Conservation (phyloP, 495 filamentous ascomycete species). For the Bacidia rubella region DNA sequence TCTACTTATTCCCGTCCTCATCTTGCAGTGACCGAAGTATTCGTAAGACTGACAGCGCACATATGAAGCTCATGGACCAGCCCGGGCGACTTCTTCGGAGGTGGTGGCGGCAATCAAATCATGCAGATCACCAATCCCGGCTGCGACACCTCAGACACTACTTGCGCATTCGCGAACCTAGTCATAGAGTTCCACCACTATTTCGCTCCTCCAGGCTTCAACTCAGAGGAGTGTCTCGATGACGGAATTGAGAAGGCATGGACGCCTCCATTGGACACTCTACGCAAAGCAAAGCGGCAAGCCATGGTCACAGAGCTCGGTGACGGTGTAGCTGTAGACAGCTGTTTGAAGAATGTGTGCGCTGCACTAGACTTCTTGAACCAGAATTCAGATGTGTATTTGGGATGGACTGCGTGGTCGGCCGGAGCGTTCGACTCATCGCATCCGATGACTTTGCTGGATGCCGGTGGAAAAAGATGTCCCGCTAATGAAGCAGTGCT, state of each 20-base stretch:
- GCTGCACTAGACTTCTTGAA: constrained; percentile 24
- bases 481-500: constrained; percentile 13
- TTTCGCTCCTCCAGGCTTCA: constrained; percentile 43
- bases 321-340: constrained; percentile 33
- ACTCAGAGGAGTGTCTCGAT: constrained; percentile 35
- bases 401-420: constrained; percentile 39
- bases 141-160: constrained; percentile 32
- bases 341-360: constrained; percentile 20
- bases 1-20: too few species aligned
- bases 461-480: constrained; percentile 8
- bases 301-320: constrained; percentile 43
- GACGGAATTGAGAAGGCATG: constrained; percentile 37
- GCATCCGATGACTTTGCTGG: constrained; percentile 16
- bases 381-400: constrained; percentile 36
- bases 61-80: constrained; percentile 33
- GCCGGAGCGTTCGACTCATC: constrained; percentile 33
- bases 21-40: too few species aligned
- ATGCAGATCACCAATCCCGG: constrained; percentile 46
- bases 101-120: constrained; percentile 35
- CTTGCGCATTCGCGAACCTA: constrained; percentile 37
- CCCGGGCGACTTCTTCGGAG: constrained; percentile 30
- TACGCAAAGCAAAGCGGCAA: constrained; percentile 35
- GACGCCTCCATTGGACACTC: constrained; percentile 30
- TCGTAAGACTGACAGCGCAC: too few species aligned
- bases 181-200: constrained; percentile 46